These are phyloP conservation scores for Coemansia sp. DNA, from an alignment of 192 early-diverging fungal species.

Conservation along the genomic window DNA sequence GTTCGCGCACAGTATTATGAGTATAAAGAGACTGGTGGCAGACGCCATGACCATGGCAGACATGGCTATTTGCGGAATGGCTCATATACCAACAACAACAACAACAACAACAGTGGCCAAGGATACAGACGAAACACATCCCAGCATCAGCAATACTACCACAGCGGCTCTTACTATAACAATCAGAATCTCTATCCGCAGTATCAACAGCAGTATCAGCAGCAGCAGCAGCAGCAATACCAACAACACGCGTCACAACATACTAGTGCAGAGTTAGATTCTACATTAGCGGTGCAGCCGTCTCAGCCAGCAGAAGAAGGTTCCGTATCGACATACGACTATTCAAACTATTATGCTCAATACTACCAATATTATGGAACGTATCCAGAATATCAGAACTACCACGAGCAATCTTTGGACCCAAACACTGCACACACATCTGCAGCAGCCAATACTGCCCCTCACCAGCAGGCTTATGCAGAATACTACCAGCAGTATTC, in stretches of 20 bases:
- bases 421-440: background rate
- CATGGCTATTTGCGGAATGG: constrained; percentile 5
- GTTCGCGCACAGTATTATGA: constrained; percentile 71
- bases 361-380: constrained; percentile 54
- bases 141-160: constrained; percentile 19
- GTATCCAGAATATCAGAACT: constrained; percentile 42
- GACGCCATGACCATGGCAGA: constrained; percentile 18
- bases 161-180: constrained; percentile 1
- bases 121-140: constrained; percentile 17
- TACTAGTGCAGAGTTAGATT: background rate
- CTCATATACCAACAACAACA: background rate
- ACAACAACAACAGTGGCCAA: background rate
- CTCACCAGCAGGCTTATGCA: constrained; percentile 8
- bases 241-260: constrained; percentile 11
- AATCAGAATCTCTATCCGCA: background rate
- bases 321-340: constrained; percentile 32
- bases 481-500: constrained; percentile 10
- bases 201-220: constrained; percentile 15
- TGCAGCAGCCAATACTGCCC: background rate
- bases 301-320: constrained; percentile 6
- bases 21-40: constrained; percentile 41
- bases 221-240: constrained; percentile 16
- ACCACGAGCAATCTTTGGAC: constrained; percentile 22
- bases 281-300: background rate
- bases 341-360: constrained; percentile 40